Evolutionary conservation across 768 basidiomycete species (phyloP), one percentile per base, ranked within the genome.

Genomic region (Russula dissimulans): DNA sequence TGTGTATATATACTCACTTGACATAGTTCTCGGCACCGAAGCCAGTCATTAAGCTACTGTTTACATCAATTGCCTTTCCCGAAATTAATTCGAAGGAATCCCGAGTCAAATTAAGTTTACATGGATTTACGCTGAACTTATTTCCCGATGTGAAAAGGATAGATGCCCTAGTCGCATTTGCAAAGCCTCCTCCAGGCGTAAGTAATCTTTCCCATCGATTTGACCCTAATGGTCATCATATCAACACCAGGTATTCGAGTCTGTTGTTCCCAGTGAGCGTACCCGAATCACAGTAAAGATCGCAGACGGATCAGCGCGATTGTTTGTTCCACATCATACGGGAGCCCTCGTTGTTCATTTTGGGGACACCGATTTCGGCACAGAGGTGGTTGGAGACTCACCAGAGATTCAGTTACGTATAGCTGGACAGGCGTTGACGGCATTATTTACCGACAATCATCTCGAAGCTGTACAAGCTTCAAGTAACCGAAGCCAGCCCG

Each of bases 181-280:
- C 76, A 17, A 91, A 91, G 70, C 83, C 92, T 31, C 97, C 97
- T 4, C 88, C 91, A 48, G 94, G 90, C 22, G 95, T 94, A 72
- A 62, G 88, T 78, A 10, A 54, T 36, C 9, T 6, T 18, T n/a
- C 5, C 34, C 29, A 31, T 49, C 17, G 45, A 46, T 45, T 43
- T 15, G 34, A 39, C 22, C 2, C 14, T 8, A n/a, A 15, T n/a
- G 36, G 29, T 62, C 36, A 60, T 45, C 45, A 55, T 36, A 41
- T 50, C 39, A 6, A 36, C 51, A 77, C 2, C 61, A 84, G 93
- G 87, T 89, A 0, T 99, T 99, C 68, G 95, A 95, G 71, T 81
- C 91, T 26, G 93, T 97, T 12, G 83, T 93, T 15, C 97, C 97
- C 1, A 92, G 80, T 57, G 97, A 98, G 69, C 74, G 87, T 45